phyloP scores from a whole-genome alignment of 495 filamentous ascomycete genomes.

The Umbilicaria muhlenbergii region DNA sequence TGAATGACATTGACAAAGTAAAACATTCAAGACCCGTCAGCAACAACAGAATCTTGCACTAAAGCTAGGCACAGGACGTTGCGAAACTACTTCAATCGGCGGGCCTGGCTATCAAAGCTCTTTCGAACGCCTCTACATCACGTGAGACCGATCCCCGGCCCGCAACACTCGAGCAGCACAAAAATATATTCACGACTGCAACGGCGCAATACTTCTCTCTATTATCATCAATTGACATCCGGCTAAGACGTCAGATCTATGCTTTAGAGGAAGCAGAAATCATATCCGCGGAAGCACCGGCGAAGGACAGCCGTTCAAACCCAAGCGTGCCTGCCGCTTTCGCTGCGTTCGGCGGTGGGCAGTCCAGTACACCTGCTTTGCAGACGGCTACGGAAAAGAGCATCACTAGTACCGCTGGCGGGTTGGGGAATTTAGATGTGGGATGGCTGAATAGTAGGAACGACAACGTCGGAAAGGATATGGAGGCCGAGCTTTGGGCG shows the following conservation, averaged over 20 bases:
- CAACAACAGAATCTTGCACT: slow-evolving; percentile 12
- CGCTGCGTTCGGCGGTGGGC: slow-evolving; percentile 9
- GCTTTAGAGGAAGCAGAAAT: slow-evolving; percentile 66
- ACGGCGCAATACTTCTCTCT: slow-evolving; percentile 54
- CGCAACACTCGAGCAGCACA: slow-evolving; percentile 29
- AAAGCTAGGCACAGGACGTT: slow-evolving; percentile 26
- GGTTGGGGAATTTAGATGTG: slow-evolving; percentile 53
- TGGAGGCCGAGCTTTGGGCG: slow-evolving; percentile 65
- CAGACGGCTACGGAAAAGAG: slow-evolving; percentile 7
- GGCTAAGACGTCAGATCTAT: slow-evolving; percentile 61
- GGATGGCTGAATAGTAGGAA: slow-evolving; percentile 75
- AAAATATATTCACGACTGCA: slow-evolving; percentile 41
- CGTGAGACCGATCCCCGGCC: slow-evolving; percentile 16
- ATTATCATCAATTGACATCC: slow-evolving; percentile 51
- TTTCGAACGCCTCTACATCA: slow-evolving; percentile 34
- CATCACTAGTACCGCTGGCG: slow-evolving; percentile 30
- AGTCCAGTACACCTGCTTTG: slow-evolving; percentile 16
- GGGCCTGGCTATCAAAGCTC: slow-evolving; percentile 50
- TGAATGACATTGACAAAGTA: slow-evolving; percentile 62
- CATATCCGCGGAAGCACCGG: slow-evolving; percentile 31
- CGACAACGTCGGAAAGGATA: slow-evolving; percentile 57
- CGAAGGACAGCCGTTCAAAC: slow-evolving; percentile 8
- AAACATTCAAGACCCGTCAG: neutral
- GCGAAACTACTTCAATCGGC: slow-evolving; percentile 49
- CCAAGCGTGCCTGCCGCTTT: slow-evolving; percentile 14